Conservation (phyloP, 768 basidiomycete species). For the Tulasnella sp. region DNA sequence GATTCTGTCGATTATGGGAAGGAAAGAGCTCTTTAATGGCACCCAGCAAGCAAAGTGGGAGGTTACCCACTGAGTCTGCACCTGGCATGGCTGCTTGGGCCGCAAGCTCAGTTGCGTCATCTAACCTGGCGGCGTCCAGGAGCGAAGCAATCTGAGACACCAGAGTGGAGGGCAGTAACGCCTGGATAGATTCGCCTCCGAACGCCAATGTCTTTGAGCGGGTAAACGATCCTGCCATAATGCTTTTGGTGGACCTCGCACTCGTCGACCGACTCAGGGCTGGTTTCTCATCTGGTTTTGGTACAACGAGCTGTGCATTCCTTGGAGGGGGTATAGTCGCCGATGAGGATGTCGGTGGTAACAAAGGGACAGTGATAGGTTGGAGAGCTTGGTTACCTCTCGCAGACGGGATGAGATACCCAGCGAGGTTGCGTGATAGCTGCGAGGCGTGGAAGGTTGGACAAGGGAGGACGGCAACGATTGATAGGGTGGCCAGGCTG, state of each 20-base stretch:
- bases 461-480: constrained; percentile 52
- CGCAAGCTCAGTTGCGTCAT: constrained; percentile 51
- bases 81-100: not conserved
- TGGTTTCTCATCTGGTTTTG: constrained; percentile 10
- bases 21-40: not conserved
- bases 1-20: not conserved
- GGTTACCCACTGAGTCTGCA: not conserved
- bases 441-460: constrained; percentile 30
- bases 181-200: constrained; percentile 46
- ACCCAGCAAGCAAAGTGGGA: not conserved
- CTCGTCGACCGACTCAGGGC: not conserved
- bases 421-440: constrained; percentile 24
- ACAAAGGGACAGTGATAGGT: constrained; percentile 26
- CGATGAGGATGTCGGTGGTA: constrained; percentile 16
- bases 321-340: not conserved
- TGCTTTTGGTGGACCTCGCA: not conserved
- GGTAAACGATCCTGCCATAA: not conserved
- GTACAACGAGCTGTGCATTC: not conserved
- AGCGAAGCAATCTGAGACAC: constrained; percentile 62
- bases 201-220: constrained; percentile 53
- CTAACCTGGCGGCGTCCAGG: constrained; percentile 49
- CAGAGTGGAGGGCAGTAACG: constrained; percentile 55
- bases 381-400: constrained; percentile 34
- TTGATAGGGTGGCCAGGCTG: constrained; percentile 57
- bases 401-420: constrained; percentile 35